Base-by-base conservation (phyloP, 1,284 basidiomycete species). In the Phellinidium pouzarii region DNA sequence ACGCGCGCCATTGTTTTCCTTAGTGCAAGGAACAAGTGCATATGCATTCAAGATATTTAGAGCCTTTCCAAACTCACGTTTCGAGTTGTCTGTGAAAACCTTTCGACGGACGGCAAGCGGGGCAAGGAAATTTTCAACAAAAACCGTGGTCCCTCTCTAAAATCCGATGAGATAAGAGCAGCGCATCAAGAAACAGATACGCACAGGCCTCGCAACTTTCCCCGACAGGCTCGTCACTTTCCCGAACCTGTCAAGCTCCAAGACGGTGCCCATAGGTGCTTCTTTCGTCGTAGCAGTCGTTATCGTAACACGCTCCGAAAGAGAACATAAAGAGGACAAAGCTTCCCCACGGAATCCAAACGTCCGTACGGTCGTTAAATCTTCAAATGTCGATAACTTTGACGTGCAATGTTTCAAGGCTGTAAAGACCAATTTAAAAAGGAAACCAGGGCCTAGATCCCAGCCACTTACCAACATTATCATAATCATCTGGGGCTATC, bases 321-420 rank as follows among this genome's bases (percentile, higher is more conserved):
- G 71, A 1, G 92, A 91, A 62, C 94, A 99, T 0, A 99, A 75
- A 0, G 94, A 93, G 1, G 92, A 91, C 0, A 99, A 74, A 0
- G 96, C 96, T 68, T 99, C 96, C 14, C 96, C 96, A 27, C 95
- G 81, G 63, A 99, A 99, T 0, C 96, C 96, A 66, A 98, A 98
- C 0, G 94, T 94, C 2, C 73, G 71, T 3, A 99, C 81, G 0
- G 77, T 71, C 0, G 80, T 72, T 1, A 99, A 78, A 61, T 93
- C 90, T 2, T 79, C 72, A 62, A 90, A 91, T 1, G 82, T 78
- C 0, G 82, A 69, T 0, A 99, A 75, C 66, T 99, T 99, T 12
- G 94, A 97, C 0, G 95, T 99, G 65, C 94, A 83, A 62, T 98
- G 91, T 65, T 96, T 97, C 53, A 94, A 73, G 1, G 82, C 94